Conservation (phyloP, 2,329 filamentous ascomycete species). For the Bertia moriformis region DNA sequence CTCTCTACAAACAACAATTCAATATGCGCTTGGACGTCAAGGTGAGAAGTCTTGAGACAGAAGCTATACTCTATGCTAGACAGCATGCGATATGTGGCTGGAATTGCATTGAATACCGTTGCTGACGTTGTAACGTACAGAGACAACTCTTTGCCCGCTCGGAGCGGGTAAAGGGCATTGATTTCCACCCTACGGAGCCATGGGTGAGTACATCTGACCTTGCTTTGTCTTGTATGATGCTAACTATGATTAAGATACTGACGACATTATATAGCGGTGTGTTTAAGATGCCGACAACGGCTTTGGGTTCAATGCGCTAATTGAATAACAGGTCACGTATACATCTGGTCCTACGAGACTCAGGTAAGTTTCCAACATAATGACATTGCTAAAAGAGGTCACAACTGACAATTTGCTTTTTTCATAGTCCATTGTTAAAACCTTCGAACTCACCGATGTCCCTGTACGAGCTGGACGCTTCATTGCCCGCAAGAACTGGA, state of each 20-base stretch:
- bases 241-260: constrained; percentile 38
- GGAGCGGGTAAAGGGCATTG: constrained; percentile 91
- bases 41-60: neutral
- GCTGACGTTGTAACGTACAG: constrained; percentile 24
- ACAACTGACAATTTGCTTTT: neutral
- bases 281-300: constrained; percentile 11
- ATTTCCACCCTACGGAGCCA: constrained; percentile 93
- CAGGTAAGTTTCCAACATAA: neutral
- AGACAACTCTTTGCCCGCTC: constrained; percentile 75
- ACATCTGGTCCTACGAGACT: constrained; percentile 99
- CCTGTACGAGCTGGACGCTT: constrained; percentile 94
- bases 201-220: constrained; percentile 25
- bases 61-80: neutral
- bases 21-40: constrained; percentile 1
- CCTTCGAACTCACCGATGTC: constrained; percentile 96
- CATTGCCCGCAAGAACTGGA: constrained; percentile 97
- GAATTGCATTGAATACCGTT: neutral
- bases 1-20: neutral
- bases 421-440: constrained; percentile 85
- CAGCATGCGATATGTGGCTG: no score
- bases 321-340: constrained; percentile 58
- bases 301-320: constrained; percentile 4
- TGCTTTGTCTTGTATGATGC: neutral
- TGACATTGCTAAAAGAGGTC: neutral
- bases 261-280: constrained; percentile 91